Evolutionary conservation across 495 filamentous ascomycete species (phyloP), one percentile per base, ranked within the genome.

Genomic region (Tuber melanosporum): DNA sequence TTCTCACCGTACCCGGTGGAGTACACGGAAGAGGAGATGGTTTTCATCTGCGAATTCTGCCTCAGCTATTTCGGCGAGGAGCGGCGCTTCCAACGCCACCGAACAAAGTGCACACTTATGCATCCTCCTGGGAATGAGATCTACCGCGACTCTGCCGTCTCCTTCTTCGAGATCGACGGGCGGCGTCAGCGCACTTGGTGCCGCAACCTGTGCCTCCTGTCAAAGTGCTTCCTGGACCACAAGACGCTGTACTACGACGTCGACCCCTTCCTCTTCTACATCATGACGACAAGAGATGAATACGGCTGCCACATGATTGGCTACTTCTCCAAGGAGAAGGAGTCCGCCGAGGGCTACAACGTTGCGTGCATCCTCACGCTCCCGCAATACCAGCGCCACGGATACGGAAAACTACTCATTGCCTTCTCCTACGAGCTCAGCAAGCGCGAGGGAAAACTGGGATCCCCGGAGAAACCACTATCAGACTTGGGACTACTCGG

Each of bases 191-290:
- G 95, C 17, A 96, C 93, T 4, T 99, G 94, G 94, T 98, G 96
- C 79, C 93, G 95, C 8, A 99, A 99, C 80, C 88, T 99, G 39
- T 98, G 95, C 84, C 87, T 99, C 0, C 87, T 99, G 8, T 93
- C 90, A 76, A 99, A 99, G 83, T 91, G 98, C 83, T 99, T 99
- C 85, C 90, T 99, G 42, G 95, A 98, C 81, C 95, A 98, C 86
- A 99, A 99, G 85, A 98, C 95, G 12, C 91, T 99, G n/a, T 99
- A 97, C 88, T 99, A 98, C 86, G 95, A 99, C 81, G 95, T 99
- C 73, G 95, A 99, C 82, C 95, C 95, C 14, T 99, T 99, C 85
- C 86, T 98, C 15, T 99, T 98, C 87, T 99, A 99, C 86, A 95
- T 94, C 88, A 99, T 99, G 95, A 92, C 90, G 73, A 92, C 90